Evolutionary conservation across 2,329 filamentous ascomycete genomes (phyloP).

Genomic region (Tolypocladium ophioglossoides): DNA sequence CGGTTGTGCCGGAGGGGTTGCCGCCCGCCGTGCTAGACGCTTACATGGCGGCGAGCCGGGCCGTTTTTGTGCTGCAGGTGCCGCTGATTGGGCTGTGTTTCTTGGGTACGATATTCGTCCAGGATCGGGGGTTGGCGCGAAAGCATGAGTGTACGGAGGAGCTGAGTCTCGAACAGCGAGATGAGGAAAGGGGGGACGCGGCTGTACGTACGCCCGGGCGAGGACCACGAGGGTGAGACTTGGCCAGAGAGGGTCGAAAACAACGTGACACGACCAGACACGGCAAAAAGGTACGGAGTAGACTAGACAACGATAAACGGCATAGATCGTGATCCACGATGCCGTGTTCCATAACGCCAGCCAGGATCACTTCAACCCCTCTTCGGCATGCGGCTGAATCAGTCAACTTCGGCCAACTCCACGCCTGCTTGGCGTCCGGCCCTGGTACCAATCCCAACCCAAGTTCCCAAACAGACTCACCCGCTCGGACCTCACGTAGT

Average conservation of each 20-base stretch:
- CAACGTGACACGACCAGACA: background rate
- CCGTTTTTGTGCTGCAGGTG: conserved; percentile 46
- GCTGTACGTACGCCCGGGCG: background rate
- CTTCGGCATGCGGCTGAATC: background rate
- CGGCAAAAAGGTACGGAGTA: background rate
- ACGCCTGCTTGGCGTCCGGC: background rate
- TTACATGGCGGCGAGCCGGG: conserved; percentile 41
- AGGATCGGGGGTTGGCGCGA: conserved; percentile 34
- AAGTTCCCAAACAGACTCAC: background rate
- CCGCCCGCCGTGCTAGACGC: conserved; percentile 17
- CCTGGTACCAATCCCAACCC: background rate
- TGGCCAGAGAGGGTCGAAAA: background rate
- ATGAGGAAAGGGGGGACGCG: background rate
- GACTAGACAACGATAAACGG: too few relatives aligned
- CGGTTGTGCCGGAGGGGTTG: conserved; percentile 6
- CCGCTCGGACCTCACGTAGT: background rate
- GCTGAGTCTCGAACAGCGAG: background rate
- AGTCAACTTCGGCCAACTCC: too few relatives aligned
- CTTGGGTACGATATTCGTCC: conserved; percentile 28
- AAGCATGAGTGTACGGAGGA: background rate
- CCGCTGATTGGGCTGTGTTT: conserved; percentile 23
- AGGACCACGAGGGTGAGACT: background rate
- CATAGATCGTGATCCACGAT: background rate
- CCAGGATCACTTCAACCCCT: background rate
- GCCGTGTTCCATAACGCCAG: background rate